Base-by-base conservation (phyloP, 2,329 filamentous ascomycete species). In the Aspergillus japonicus region DNA sequence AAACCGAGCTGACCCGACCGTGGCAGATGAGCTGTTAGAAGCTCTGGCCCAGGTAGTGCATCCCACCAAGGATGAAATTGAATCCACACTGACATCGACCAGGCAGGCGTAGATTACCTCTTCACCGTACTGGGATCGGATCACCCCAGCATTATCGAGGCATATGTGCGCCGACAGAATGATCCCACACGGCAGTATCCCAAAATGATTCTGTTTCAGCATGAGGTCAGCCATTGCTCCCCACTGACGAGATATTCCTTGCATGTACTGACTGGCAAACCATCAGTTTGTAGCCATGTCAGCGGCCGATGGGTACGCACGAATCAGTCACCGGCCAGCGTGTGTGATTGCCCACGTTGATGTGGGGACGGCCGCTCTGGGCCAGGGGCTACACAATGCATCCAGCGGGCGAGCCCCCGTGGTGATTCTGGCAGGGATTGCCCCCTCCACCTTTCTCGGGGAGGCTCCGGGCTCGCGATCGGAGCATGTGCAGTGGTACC, bases 401-500 rank as follows among this genome's bases (percentile, higher is more conserved):
- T 59, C 60, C 44, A 59, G 57, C 35, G 60, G 60, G 24, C 60
- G 60, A 8, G 57, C 57, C 16, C 60, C 60, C 2, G 57, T 62
- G 6, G 23, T 62, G 5, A 59, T 62, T 10, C 57, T 62, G 33
- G 60, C 60, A 6, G 60, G 60, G 14, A 49, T 62, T 3, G 54
- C 60, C 7, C 60, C 60, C 12, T 62, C 54, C 35, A 62, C 57
- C 3, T 35, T 59, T 16, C n/a, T 39, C 10, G 54, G 57, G 11
- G 60, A 62, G n/a, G 50, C 47, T 10, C 50, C 49, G 1, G 60
- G 60, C 21, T 62, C 60, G 1, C 57, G 60, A 5, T 56, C 60
- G 1, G 60, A 62, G 12, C 54, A 59, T 42, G 54, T 92, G 66
- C 90, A 93, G 71, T 93, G 89, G 89, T 86, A 92, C 24, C 90